Evolutionary conservation across 139 green algal genomes (phyloP).

Genomic region (Chlorella sp.): DNA sequence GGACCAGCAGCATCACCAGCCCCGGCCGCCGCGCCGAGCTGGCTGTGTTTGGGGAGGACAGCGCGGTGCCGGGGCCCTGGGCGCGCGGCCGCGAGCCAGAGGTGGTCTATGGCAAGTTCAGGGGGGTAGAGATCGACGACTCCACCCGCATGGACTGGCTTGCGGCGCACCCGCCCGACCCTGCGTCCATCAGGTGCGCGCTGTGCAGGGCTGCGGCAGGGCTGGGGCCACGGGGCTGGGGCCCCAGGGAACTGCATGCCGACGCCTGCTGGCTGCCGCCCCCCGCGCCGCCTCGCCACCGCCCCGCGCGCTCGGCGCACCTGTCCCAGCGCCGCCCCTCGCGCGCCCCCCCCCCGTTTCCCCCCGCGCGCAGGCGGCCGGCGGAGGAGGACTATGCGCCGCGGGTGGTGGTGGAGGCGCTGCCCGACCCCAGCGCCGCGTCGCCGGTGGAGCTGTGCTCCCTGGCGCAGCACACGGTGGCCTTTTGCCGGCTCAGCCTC

Average conservation of each 20-base stretch:
- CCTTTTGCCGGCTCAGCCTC: conserved; percentile 8
- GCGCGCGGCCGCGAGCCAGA: background rate
- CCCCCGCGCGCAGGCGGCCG: too few species aligned
- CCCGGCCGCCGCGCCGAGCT: background rate
- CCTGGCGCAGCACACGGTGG: background rate
- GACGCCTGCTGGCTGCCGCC: background rate
- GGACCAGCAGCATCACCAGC: background rate
- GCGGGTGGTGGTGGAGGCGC: conserved; percentile 1
- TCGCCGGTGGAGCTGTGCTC: background rate
- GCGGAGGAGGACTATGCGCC: background rate
- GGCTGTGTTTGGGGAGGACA: background rate
- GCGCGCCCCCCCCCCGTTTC: background rate
- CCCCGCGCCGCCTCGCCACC: background rate
- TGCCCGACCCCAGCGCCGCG: background rate
- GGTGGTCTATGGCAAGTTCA: conserved; percentile 20
- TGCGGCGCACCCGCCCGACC: background rate
- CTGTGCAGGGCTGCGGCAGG: too few species aligned
- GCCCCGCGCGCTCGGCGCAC: too few species aligned
- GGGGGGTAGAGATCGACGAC: conserved; percentile 17
- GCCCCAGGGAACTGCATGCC: too few species aligned
- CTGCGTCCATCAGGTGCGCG: too few species aligned
- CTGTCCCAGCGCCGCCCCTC: too few species aligned
- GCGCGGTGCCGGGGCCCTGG: background rate
- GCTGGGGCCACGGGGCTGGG: too few species aligned
- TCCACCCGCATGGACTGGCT: conserved; percentile 1